phyloP scores from a whole-genome alignment of 2,329 filamentous ascomycete species.

The Pseudomassariella vexata region DNA sequence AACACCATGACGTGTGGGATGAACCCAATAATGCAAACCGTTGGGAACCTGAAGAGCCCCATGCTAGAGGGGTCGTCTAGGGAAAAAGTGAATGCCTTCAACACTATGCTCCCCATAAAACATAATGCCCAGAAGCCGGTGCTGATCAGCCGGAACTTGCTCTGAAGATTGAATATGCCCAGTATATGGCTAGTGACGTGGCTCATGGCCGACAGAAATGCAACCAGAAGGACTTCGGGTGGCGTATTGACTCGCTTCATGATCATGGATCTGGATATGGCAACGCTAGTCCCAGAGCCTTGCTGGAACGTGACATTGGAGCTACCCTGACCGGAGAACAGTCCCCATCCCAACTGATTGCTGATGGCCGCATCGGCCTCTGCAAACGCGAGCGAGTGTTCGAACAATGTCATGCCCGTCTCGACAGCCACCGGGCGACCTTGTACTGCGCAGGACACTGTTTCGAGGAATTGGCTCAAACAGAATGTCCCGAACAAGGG shows the following conservation, averaged over 20 bases:
- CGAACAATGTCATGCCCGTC: conserved; percentile 93
- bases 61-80: conserved; percentile 53
- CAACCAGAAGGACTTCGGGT: conserved; percentile 81
- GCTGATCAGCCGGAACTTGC: conserved; percentile 73
- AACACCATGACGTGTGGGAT: conserved; percentile 90
- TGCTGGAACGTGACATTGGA: conserved; percentile 38
- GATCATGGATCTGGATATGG: conserved; percentile 60
- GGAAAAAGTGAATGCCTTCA: conserved; percentile 63
- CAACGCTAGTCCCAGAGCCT: conserved; percentile 33
- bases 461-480: conserved; percentile 82
- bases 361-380: conserved; percentile 87
- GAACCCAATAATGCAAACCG: conserved; percentile 90
- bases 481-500: conserved; percentile 66
- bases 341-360: conserved; percentile 68
- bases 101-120: conserved; percentile 81
- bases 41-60: conserved; percentile 80
- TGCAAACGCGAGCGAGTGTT: conserved; percentile 91
- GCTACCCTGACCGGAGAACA: conserved; percentile 45
- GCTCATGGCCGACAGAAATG: conserved; percentile 82
- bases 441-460: conserved; percentile 79
- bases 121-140: conserved; percentile 86
- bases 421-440: conserved; percentile 75
- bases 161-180: conserved; percentile 74
- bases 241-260: conserved; percentile 80
- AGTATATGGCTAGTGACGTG: conserved; percentile 80